A percentile compares a stretch with the other conserved stretches of the same genome.
These are phyloP conservation scores for Solanum aculeatissimum DNA, from an alignment of 305 asterid genomes.

Conservation along the genomic window DNA sequence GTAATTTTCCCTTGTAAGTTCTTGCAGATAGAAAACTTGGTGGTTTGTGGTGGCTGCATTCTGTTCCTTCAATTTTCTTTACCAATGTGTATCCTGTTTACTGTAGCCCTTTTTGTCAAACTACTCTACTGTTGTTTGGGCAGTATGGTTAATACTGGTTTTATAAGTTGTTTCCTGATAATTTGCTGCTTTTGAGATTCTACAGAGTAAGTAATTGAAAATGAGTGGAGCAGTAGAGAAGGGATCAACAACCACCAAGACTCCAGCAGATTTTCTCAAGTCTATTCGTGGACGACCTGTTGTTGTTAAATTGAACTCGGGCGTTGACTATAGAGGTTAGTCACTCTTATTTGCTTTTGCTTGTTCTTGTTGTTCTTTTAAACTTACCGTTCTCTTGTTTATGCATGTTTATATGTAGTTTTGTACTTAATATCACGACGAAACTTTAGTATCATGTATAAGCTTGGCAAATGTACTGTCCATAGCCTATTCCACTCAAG, in stretches of 20 bases:
- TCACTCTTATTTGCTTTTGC: neutral
- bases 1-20: neutral
- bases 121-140: neutral
- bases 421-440: neutral
- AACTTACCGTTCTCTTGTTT: neutral
- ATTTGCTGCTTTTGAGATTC: neutral
- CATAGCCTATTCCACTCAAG: neutral
- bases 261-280: constrained; percentile 90
- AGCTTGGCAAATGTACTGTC: neutral
- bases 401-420: neutral
- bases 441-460: neutral
- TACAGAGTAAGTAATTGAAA: neutral
- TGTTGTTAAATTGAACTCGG: constrained; percentile 90
- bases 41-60: neutral
- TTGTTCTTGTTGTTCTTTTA: neutral
- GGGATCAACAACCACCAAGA: constrained; percentile 54
- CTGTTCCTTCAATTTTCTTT: neutral
- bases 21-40: neutral
- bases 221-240: constrained; percentile 68
- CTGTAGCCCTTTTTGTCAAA: neutral
- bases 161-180: neutral
- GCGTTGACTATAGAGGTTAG: constrained; percentile 85
- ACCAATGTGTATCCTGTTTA: neutral
- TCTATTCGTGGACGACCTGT: constrained; percentile 95
- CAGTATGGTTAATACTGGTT: neutral